These are phyloP conservation scores for Avicennia marina DNA, from an alignment of 257 asterid genomes.

Conservation along the genomic window DNA sequence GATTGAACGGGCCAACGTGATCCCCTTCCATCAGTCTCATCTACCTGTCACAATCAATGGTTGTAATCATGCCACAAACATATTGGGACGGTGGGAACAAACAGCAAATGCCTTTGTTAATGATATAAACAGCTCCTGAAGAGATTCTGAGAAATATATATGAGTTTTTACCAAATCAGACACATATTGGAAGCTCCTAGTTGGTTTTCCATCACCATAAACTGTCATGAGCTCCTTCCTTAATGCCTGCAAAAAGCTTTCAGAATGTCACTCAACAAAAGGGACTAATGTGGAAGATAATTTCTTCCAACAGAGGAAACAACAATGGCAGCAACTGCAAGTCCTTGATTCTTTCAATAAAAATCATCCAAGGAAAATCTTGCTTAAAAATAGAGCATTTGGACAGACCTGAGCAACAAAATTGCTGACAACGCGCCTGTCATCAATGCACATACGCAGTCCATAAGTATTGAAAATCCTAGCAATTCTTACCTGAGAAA, in stretches of 20 bases:
- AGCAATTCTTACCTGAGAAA: conserved; percentile 69
- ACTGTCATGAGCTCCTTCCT: conserved; percentile 55
- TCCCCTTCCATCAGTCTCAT: conserved; percentile 87
- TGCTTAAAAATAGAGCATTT: too few species aligned
- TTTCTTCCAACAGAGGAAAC: too few species aligned
- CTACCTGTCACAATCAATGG: conserved; percentile 27
- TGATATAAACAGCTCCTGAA: too few species aligned
- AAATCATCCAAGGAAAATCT: too few species aligned
- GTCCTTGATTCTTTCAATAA: too few species aligned
- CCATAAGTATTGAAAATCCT: conserved; percentile 93
- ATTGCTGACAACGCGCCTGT: conserved; percentile 93
- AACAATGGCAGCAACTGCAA: too few species aligned
- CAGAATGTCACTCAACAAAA: neutral
- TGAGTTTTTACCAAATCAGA: conserved; percentile 57
- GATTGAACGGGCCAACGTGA: conserved; percentile 35
- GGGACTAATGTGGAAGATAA: too few species aligned
- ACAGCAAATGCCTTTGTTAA: too few species aligned
- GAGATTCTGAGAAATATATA: too few species aligned
- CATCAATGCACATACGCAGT: conserved; percentile 64
- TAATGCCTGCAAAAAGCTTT: neutral
- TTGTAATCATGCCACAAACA: neutral
- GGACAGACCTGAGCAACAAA: conserved; percentile 76
- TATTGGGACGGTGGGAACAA: too few species aligned
- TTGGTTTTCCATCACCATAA: conserved; percentile 97
- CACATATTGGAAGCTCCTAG: conserved; percentile 37